Conservation (phyloP, 257 asterid genomes). For the Anisodus tanguticus region DNA sequence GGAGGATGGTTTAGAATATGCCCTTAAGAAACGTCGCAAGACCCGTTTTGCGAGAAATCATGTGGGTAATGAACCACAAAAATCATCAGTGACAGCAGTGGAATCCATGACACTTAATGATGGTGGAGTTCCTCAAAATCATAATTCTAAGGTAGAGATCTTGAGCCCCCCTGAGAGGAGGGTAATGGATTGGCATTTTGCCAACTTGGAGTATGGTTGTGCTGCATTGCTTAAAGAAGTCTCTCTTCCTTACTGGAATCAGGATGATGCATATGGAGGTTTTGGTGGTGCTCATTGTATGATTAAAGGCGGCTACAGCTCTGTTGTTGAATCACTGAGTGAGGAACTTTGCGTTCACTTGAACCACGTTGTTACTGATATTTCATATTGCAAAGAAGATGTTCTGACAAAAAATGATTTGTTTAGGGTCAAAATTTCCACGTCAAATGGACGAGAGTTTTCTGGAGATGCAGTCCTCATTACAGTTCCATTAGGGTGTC, state of each 20-base stretch:
- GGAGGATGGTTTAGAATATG: constrained; percentile 90
- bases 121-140: constrained; percentile 42
- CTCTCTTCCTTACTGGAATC: constrained; percentile 97
- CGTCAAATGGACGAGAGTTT: constrained; percentile 77
- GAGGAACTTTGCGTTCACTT: constrained; percentile 74
- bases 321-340: constrained; percentile 83
- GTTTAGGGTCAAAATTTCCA: constrained; percentile 69
- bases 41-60: constrained; percentile 41
- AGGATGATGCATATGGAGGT: constrained; percentile 95
- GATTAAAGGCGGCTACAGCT: constrained; percentile 97
- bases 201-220: constrained; percentile 97
- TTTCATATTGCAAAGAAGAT: constrained; percentile 56
- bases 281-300: constrained; percentile 99
- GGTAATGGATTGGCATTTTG: constrained; percentile 99
- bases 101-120: constrained; percentile 39
- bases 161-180: constrained; percentile 95
- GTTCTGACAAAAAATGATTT: constrained; percentile 38
- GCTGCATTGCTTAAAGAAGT: constrained; percentile 93
- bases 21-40: constrained; percentile 65
- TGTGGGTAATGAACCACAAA: constrained; percentile 39
- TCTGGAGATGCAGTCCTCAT: constrained; percentile 91
- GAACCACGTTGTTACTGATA: constrained; percentile 77
- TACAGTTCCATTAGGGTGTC: constrained; percentile 96
- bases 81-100: constrained; percentile 41
- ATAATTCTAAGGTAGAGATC: constrained; percentile 45